phyloP scores from a whole-genome alignment of 2,329 filamentous ascomycete species.

The Canariomyces notabilis region DNA sequence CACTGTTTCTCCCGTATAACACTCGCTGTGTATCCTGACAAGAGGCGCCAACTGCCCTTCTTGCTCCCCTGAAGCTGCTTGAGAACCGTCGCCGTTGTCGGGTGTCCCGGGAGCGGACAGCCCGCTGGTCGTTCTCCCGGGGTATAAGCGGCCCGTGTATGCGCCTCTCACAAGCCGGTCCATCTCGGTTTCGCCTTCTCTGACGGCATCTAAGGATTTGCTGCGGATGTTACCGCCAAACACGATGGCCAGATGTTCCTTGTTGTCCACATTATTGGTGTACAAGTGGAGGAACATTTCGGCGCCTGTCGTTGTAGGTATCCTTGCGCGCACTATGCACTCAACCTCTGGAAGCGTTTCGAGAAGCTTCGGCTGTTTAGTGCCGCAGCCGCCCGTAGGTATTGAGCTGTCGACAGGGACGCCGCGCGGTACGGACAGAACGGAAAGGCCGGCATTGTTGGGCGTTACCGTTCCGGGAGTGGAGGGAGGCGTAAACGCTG shows the following conservation, averaged over 20 bases:
- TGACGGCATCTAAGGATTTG: slow-evolving; percentile 62
- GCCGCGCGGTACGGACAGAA: slow-evolving; percentile 38
- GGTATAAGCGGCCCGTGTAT: slow-evolving; percentile 82
- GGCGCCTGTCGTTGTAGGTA: slow-evolving; percentile 83
- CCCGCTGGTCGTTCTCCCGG: slow-evolving; percentile 73
- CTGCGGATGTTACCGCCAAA: slow-evolving; percentile 83
- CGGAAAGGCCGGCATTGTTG: slow-evolving; percentile 29
- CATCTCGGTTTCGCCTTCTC: slow-evolving; percentile 76
- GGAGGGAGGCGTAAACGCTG: slow-evolving; percentile 71
- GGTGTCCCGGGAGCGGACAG: slow-evolving; percentile 32
- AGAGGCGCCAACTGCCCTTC: slow-evolving; percentile 52
- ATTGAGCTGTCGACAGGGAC: slow-evolving; percentile 57
- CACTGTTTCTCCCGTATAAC: slow-evolving; percentile 96
- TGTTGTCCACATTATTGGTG: slow-evolving; percentile 85
- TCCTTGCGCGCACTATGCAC: slow-evolving; percentile 89
- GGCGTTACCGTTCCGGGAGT: slow-evolving; percentile 58
- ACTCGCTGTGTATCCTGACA: slow-evolving; percentile 94
- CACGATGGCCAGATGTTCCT: slow-evolving; percentile 95
- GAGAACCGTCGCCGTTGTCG: not conserved
- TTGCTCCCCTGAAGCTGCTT: not conserved
- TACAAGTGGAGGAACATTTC: slow-evolving; percentile 98
- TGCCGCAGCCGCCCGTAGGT: slow-evolving; percentile 54
- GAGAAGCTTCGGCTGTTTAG: slow-evolving; percentile 66
- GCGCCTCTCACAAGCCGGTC: slow-evolving; percentile 92
- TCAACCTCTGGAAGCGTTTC: slow-evolving; percentile 76